Evolutionary conservation across 1,284 basidiomycete genomes (phyloP), one percentile per base, ranked within the genome.

Genomic region (Cystobasidium sp.): DNA sequence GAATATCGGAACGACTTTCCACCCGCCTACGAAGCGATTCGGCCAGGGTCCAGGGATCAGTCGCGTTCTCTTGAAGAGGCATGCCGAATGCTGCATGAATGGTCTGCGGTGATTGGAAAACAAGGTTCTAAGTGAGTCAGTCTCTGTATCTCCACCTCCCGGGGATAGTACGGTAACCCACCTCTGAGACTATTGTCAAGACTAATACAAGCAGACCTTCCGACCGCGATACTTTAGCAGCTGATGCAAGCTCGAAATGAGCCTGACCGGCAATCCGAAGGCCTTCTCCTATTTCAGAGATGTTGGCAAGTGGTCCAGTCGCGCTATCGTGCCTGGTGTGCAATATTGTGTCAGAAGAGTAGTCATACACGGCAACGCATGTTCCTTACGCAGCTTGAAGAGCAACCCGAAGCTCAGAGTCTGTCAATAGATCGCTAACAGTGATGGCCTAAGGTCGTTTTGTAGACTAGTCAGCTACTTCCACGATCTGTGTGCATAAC

Each of bases 241-340:
- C 16, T 10, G 46, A 24, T 47, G 44, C 43, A 14, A 69, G 37
- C 44, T 61, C 68, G 49, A 69, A 61, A 20, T 69, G 56, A 47
- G 56, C 56, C 51, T 61, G 41, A 22, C 68, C 58, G 51, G 43
- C 47, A 8, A 24, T 37, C 24, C 22, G 31, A 52, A 61, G 49
- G 52, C n/a, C 41, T 12, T 44, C 43, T 46, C 16, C 24, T 14
- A 51, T 47, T 3, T 22, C n/a, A 7, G 66, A 18, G 20, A 68
- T 10, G 7, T 56, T n/a, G 31, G 31, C 14, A 9, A 68, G 66
- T 6, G 44, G n/a, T n/a, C 20, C 61, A 16, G n/a, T 24, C n/a
- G 16, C 37, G 61, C 43, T 47, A 41, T 18, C 39, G 16, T 41
- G 18, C 37, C 56, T 59, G 39, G 10, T 49, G 46, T 49, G 12